Percentiles rank a stretch among this genome's conserved stretches.
Conservation (phyloP, 306 rosid genomes). For the Malus domestica region DNA sequence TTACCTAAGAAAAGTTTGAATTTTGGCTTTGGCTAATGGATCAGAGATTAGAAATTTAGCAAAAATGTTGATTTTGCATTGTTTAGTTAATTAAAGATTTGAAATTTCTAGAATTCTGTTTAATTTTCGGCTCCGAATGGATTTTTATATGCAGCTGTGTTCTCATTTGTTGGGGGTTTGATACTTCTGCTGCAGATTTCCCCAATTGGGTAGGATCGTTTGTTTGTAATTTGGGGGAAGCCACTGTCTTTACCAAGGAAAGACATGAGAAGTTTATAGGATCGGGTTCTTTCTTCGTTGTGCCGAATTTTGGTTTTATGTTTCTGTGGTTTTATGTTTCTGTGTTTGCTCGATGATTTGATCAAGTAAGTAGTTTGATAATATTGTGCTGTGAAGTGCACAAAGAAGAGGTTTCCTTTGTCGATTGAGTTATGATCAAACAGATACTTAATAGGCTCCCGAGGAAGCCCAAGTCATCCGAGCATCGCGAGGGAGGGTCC, state of each 20-base stretch:
- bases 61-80: constrained; percentile 4
- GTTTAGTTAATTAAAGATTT: constrained; percentile 10
- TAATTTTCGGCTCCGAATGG: constrained; percentile 23
- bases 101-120: neutral
- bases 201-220: constrained; percentile 23
- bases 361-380: neutral
- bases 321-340: constrained; percentile 4
- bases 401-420: constrained; percentile 21
- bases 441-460: constrained; percentile 85
- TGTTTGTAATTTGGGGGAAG: constrained; percentile 10
- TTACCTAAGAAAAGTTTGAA: neutral
- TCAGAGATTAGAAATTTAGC: neutral
- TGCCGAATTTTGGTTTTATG: constrained; percentile 20
- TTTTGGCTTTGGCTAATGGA: neutral
- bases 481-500: constrained; percentile 70
- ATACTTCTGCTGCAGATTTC: constrained; percentile 21
- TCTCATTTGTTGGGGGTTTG: constrained; percentile 18
- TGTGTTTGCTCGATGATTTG: too few relatives aligned
- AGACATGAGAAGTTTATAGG: constrained; percentile 16
- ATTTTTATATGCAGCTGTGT: constrained; percentile 29
- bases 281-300: constrained; percentile 19
- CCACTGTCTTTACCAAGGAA: constrained; percentile 22
- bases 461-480: constrained; percentile 71
- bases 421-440: constrained; percentile 72
- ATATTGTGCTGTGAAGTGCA: constrained; percentile 28